A percentile compares a stretch with the other conserved stretches of the same genome.
Conservation (phyloP, 805 yeast genomes). For the Lipomyces spencermartinsiae region DNA sequence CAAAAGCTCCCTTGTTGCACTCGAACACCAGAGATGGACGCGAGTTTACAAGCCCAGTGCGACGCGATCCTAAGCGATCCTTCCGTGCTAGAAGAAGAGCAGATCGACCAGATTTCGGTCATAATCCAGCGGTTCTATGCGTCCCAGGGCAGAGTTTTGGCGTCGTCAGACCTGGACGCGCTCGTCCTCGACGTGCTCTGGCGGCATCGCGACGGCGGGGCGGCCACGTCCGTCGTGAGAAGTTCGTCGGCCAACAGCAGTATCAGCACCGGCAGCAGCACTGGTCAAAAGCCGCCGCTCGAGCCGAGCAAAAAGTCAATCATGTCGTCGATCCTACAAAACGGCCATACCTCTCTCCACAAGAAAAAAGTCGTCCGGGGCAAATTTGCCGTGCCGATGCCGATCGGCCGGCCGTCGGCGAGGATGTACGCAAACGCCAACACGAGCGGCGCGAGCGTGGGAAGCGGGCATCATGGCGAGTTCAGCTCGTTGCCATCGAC, state of each 20-base stretch:
- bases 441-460: neutral
- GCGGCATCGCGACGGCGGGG: conserved; percentile 24
- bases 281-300: neutral
- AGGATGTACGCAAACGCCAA: neutral
- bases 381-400: conserved; percentile 8
- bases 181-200: conserved; percentile 30
- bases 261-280: neutral
- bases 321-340: neutral
- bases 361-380: conserved; percentile 23
- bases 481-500: conserved; percentile 25
- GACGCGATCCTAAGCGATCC: conserved; percentile 31
- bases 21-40: conserved; percentile 5
- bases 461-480: conserved; percentile 3
- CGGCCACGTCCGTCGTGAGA: neutral
- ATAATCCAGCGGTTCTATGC: conserved; percentile 21
- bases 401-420: conserved; percentile 12
- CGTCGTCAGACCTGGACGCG: conserved; percentile 32
- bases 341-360: neutral
- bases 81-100: conserved; percentile 33
- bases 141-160: conserved; percentile 20
- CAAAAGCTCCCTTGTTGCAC: neutral
- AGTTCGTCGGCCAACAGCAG: neutral
- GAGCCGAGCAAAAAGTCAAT: conserved; percentile 1
- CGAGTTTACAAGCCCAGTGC: conserved; percentile 20
- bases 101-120: conserved; percentile 28